Base-by-base conservation (phyloP, 208 protist species). In the Trypanosoma platydactyli region DNA sequence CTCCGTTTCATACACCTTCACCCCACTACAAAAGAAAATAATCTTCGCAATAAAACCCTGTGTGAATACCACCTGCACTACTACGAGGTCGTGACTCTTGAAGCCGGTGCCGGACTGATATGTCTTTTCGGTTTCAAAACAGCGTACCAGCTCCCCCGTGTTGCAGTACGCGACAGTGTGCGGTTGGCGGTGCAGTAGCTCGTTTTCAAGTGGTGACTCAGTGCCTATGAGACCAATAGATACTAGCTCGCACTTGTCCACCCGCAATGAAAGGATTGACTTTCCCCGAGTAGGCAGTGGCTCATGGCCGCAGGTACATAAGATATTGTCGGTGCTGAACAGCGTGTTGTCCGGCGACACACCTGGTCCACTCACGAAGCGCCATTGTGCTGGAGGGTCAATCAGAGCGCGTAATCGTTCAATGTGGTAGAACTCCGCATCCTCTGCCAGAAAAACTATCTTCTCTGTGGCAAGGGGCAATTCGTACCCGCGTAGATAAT, bases 401-500 rank as follows among this genome's bases (percentile, higher is more conserved):
- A 95, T 85, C 25, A 91, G 73, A 18, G 63, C 64, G 30, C 77
- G 76, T 50, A 95, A 68, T 12, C 63, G 45, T 22, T 79, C 75
- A 49, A 93, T 64, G 25, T 81, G 74, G 61, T 80, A 92, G 54
- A 72, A 85, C 45, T 80, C 68, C 16, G 89, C 86, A 64, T 95
- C 86, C 70, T 93, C 84, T 3, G 84, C 86, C 35, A 95, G 68
- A 46, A 91, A 74, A 6, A 85, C 74, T 46, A 92, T 76, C 40
- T 87, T 85, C 29, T 79, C 79, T 6, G 85, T 76, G 51, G 80
- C 76, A 27, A 65, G 68, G 0, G 86, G 85, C 41, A 95, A 52
- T 12, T 80, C 86, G 56, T 96, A 96, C 49, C 91, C 91, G 4
- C 88, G 84, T 56, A 94, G 67, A 66, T 88, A 94, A 77, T 94